Evolutionary conservation across 1,284 basidiomycete species (phyloP), one percentile per base, ranked within the genome.

Genomic region (Prillingera fragicola): DNA sequence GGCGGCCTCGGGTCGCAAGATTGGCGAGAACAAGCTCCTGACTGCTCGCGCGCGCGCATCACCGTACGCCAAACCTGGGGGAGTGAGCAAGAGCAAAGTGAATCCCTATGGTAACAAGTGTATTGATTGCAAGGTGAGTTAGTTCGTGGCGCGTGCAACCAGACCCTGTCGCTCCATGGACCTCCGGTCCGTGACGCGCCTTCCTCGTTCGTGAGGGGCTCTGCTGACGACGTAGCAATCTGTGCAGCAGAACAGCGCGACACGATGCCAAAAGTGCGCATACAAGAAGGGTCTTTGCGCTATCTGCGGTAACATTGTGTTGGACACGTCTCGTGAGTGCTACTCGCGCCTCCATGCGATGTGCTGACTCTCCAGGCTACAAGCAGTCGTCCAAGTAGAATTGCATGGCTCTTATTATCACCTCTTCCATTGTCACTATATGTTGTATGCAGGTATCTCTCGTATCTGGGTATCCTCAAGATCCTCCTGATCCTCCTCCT

Each of bases 1-100:
- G 1, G 64, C 64, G 5, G 41, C 42, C 6, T 17, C 21, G 6
- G 31, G 32, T 29, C 63, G 71, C 3, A 63, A 65, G 33, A 67
- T 73, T 10, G 71, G 71, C 32, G 70, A 71, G 55, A 73, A 73
- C 60, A 73, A 72, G 53, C 58, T 73, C 1, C 48, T 73, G 10
- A 55, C 58, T 0, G 62, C 67, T 0, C 56, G 69, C 41, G 56
- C 60, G 8, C 52, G 53, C 24, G 62, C 64, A 4, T 32, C 60
- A 8, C 65, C 64, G 6, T 68, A 69, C 39, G 56, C 52, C 28
- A 64, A 65, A 39, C 65, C 62, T 5, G 59, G 54, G 12, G 56
- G 50, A 4, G 46, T 42, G 4, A 54, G 47, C 27, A 61, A 62
- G 39, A 49, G 56, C 8, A 57, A 51, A 25, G 51, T 59, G 28